Base-by-base conservation (phyloP, 257 asterid species). In the Nicotiana obtusifolia region DNA sequence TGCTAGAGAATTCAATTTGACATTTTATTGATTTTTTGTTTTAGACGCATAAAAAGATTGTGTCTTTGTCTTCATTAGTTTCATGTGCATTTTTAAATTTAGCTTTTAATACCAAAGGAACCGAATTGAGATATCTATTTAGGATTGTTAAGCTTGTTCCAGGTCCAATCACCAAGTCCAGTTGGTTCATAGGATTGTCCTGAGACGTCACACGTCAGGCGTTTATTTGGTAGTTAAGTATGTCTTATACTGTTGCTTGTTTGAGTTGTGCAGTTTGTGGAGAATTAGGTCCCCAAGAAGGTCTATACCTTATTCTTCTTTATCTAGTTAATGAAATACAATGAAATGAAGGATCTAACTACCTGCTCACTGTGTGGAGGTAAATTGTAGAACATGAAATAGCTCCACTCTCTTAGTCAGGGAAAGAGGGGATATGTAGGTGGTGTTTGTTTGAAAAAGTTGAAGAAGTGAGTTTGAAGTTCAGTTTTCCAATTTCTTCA, bases 391-490 rank as follows among this genome's bases (percentile, higher is more conserved):
- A 69, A 15, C 78, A 13, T 41, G 59, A 41, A 6, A 20, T 22
- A 41, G n/a, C n/a, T 20, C 6, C 2, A 5, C 41, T 37, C 6
- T n/a, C n/a, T 41, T 41, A 13, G 35, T 44, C 24, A 10, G 78
- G 59, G 20, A 71, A 6, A 20, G 35, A 71, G 35, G 59, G 33
- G 41, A 20, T 71, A 71, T 41, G 14, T 71, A 41, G 20, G 15
- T 1, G 4, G 59, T n/a, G 15, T 41, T 69, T 15, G 26, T 41
- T 69, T 69, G 59, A 69, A 41, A 56, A 69, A 41, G 44, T 41
- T 69, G 59, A 69, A 69, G 77, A 69, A 69, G 44, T 69, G 78
- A 41, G 15, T 31, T 69, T 41, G 78, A 69, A 68, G 15, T 9
- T 41, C 20, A 71, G 78, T 44, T 41, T 14, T 11, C 22, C 35